Base-by-base conservation (phyloP, 768 basidiomycete genomes). In the Rubroboletus satanas region DNA sequence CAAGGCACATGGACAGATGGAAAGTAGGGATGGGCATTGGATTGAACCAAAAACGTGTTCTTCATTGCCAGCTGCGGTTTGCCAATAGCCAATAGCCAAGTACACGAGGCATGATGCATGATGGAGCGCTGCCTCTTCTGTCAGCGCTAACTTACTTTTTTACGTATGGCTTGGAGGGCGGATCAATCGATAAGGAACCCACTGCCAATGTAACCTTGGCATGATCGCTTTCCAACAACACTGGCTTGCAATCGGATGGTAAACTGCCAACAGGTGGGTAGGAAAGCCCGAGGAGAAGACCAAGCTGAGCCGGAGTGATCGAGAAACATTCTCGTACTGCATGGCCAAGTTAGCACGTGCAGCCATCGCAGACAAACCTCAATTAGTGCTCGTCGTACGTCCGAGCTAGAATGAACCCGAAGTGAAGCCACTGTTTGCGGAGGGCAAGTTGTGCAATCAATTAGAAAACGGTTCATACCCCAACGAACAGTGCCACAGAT, bases 1-100 rank as follows among this genome's bases (percentile, higher is more conserved):
- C 11, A 32, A 35, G 23, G 17, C 11, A 52, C 21, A 18, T 5
- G 5, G 11, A 32, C 8, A 4, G 21, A 39, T 4, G 9, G 12
- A 31, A 36, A 39, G 35, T 43, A 38, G 45, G 17, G 12, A 32
- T 0, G 39, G 12, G 18, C 2, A n/a, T 43, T 38, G 46, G 29
- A 3, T 39, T 23, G 43, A 41, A 44, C 47, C 45, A 53, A 59
- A 52, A 53, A 60, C 61, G 57, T 12, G 28, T 29, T 49, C 45
- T 41, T 44, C 38, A 23, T 28, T 14, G 31, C 28, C 36, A 39
- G 18, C 57, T 52, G 52, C 41, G 45, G 35, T 12, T n/a, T 62
- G 52, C 62, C 62, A 63, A 63, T 45, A n/a, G 48, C 55, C 55
- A 57, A 44, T 45, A n/a, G 48, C 55, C 55, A 57, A 44, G 18